Evolutionary conservation across 106 monocot species (phyloP), one percentile per base, ranked within the genome.

Genomic region (Hemerocallis citrina): DNA sequence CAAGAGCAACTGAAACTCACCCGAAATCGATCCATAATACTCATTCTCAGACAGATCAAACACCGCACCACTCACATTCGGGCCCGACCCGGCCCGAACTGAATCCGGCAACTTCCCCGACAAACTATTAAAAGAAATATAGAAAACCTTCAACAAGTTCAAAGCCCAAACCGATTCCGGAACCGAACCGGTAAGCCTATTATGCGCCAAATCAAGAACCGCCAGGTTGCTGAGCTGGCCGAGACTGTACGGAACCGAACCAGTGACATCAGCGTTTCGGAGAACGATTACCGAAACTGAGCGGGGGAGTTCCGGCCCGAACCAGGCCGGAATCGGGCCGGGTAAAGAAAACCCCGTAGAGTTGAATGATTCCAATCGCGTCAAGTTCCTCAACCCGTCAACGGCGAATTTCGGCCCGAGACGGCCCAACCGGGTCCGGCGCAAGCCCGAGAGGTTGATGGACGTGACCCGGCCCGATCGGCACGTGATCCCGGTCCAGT

Each of bases 1-100:
- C 12, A 71, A 55, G 34, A 77, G 8, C 34, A 34, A 14, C 11
- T 46, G 46, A 46, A 70, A 47, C 1, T 43, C 62, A 7, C 54
- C 21, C 40, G 82, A 49, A 19, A 94, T 31, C 5, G 50, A 22
- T 1, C 89, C 85, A 37, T 80, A 83, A 45, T 50, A 85, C 15
- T 65, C 41, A 72, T 93, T 93, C 42, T 71, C 62, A 0, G 93
- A 85, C 21, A 89, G 14, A 59, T 89, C 66, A 23, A 86, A 69
- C 35, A 72, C 40, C 10, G 51, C 51, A 14, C 6, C 68, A 33
- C 31, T 67, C 15, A 34, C 51, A 38, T 56, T 75, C 40, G 29
- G 47, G 33, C 25, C 55, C 3, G 23, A 6, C 4, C n/a, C 30
- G 12, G 61, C 41, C 7, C 33, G 16, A 27, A 34, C 14, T 13